Evolutionary conservation across 1,284 basidiomycete genomes (phyloP).

Genomic region (Fomitopsis palustris): DNA sequence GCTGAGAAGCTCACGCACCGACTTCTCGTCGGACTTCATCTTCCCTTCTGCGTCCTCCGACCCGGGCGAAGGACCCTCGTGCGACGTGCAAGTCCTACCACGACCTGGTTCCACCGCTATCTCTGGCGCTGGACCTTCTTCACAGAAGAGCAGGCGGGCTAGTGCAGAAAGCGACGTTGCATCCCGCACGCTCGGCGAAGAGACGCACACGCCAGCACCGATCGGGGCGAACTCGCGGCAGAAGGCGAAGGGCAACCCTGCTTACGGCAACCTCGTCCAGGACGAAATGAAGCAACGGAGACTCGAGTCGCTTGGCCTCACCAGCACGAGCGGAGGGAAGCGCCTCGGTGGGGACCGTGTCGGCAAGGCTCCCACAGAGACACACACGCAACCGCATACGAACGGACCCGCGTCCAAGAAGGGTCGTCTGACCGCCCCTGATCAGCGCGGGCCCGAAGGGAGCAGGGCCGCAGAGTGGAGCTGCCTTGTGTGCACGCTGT

Average conservation of each 20-base stretch:
- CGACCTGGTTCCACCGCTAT: background rate
- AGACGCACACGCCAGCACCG: background rate
- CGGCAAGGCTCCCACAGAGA: background rate
- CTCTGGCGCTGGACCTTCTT: background rate
- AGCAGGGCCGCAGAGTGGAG: conserved; percentile 32
- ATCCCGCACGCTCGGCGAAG: background rate
- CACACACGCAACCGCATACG: background rate
- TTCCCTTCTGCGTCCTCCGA: conserved; percentile 23
- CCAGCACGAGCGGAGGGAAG: conserved; percentile 12
- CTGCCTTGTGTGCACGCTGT: conserved; percentile 57
- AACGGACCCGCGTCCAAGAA: background rate
- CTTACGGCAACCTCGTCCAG: conserved; percentile 38
- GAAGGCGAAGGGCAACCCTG: conserved; percentile 14
- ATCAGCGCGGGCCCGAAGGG: background rate
- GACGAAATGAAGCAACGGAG: conserved; percentile 44
- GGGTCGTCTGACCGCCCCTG: background rate
- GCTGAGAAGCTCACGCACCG: conserved; percentile 37
- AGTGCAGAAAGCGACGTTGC: background rate
- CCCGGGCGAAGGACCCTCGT: background rate
- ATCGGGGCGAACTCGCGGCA: background rate
- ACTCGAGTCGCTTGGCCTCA: conserved; percentile 42
- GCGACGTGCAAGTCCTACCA: conserved; percentile 3
- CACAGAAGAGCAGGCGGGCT: background rate
- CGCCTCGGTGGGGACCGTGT: conserved; percentile 9
- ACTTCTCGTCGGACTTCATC: conserved; percentile 47